Percentiles rank a stretch among this genome's conserved stretches.
These are phyloP conservation scores for Cyberlindnera suaveolens DNA, from an alignment of 805 yeast genomes.

Conservation along the genomic window DNA sequence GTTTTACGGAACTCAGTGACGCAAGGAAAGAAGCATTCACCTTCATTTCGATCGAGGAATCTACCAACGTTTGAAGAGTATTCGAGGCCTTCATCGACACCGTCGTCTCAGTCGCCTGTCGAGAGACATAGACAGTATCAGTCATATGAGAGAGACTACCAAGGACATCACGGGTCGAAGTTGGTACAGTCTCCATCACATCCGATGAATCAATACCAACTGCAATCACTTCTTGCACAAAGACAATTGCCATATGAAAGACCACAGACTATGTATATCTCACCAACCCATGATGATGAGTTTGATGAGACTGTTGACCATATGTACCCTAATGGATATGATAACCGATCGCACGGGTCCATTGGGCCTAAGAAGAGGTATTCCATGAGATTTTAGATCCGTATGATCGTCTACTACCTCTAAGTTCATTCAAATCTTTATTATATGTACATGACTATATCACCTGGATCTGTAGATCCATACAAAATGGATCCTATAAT, in stretches of 20 bases:
- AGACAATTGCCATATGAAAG: background rate
- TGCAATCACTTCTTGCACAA: background rate
- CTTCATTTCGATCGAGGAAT: background rate
- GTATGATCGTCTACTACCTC: background rate
- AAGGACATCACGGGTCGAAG: background rate
- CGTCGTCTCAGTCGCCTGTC: background rate
- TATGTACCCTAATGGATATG: too few relatives aligned
- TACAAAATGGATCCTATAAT: background rate
- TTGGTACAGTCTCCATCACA: background rate
- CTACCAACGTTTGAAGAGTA: background rate
- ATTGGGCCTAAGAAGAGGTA: constrained; percentile 12
- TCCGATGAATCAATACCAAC: background rate
- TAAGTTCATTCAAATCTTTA: too few relatives aligned
- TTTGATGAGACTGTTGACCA: background rate
- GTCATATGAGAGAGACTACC: background rate
- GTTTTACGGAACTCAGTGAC: background rate
- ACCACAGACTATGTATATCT: constrained; percentile 6
- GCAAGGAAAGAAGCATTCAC: background rate
- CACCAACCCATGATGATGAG: background rate
- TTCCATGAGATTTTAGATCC: constrained; percentile 20
- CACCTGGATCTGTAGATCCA: too few relatives aligned
- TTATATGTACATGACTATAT: constrained; percentile 4
- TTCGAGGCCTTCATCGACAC: background rate
- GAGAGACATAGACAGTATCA: background rate
- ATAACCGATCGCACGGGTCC: too few relatives aligned